phyloP scores from a whole-genome alignment of 768 basidiomycete genomes.

The Phlebiopsis gigantea region DNA sequence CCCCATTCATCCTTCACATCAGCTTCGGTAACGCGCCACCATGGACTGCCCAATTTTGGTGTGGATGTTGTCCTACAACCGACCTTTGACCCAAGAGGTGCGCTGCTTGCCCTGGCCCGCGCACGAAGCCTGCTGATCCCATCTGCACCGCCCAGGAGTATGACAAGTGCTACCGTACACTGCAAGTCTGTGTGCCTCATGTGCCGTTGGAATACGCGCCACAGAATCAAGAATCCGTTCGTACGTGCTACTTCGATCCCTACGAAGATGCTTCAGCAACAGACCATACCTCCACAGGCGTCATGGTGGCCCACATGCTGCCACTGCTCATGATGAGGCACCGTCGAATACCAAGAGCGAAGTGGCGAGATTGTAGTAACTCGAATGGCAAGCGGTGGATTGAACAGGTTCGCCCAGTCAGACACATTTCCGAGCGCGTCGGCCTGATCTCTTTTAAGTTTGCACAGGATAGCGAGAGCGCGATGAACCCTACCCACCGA shows the following conservation, averaged over 20 bases:
- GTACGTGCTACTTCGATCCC: constrained; percentile 37
- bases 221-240: constrained; percentile 56
- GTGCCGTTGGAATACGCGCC: constrained; percentile 50
- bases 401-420: constrained; percentile 48
- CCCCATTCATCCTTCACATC: neutral
- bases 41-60: constrained; percentile 67
- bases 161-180: constrained; percentile 55
- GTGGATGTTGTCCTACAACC: constrained; percentile 76
- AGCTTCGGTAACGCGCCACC: neutral
- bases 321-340: constrained; percentile 85
- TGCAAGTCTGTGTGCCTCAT: constrained; percentile 56
- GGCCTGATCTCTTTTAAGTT: constrained; percentile 5
- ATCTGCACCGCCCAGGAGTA: constrained; percentile 52
- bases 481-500: constrained; percentile 54
- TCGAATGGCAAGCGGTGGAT: constrained; percentile 75
- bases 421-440: neutral
- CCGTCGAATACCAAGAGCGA: constrained; percentile 67
- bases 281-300: constrained; percentile 37
- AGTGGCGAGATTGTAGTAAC: constrained; percentile 64
- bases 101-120: neutral
- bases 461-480: constrained; percentile 47
- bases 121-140: constrained; percentile 6
- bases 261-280: constrained; percentile 3
- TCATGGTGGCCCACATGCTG: constrained; percentile 67
- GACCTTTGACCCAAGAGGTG: constrained; percentile 66